Percentiles rank a stretch among this genome's conserved stretches.
phyloP scores from a whole-genome alignment of 2,329 filamentous ascomycete genomes.

The Cladophialophora exuberans region DNA sequence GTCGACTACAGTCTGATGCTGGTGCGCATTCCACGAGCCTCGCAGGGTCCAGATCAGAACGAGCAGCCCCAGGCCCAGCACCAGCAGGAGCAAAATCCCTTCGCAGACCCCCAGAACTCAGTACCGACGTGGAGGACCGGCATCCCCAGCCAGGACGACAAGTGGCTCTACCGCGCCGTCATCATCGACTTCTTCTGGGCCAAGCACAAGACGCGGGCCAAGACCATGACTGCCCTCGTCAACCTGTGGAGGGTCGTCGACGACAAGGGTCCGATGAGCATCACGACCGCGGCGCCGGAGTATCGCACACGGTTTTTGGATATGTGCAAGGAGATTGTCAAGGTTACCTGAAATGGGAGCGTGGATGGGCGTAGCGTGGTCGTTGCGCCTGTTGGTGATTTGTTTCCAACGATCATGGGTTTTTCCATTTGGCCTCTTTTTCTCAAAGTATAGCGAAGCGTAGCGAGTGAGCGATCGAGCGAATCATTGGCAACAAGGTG shows the following conservation, averaged over 20 bases:
- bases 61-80: conserved; percentile 30
- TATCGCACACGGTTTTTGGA: conserved; percentile 63
- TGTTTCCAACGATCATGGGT: too few relatives aligned
- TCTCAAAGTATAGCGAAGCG: background rate
- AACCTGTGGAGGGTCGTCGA: conserved; percentile 66
- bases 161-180: conserved; percentile 68
- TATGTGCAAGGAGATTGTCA: conserved; percentile 55
- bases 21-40: conserved; percentile 57
- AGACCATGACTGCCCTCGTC: conserved; percentile 67
- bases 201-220: conserved; percentile 69
- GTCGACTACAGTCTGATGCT: conserved; percentile 78
- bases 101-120: conserved; percentile 42
- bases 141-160: conserved; percentile 56
- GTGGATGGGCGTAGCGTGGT: too few relatives aligned
- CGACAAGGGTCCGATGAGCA: conserved; percentile 71
- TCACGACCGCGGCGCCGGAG: conserved; percentile 70
- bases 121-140: conserved; percentile 74
- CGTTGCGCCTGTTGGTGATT: too few relatives aligned
- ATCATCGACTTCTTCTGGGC: conserved; percentile 80
- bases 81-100: conserved; percentile 33
- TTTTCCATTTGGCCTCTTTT: background rate
- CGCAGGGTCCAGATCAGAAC: too few relatives aligned
- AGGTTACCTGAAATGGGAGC: too few relatives aligned
- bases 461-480: background rate
- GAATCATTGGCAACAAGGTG: too few relatives aligned